Percentiles rank a stretch among this genome's conserved stretches.
Evolutionary conservation across 345 rosid species (phyloP).

Genomic region (Erucastrum elatum): DNA sequence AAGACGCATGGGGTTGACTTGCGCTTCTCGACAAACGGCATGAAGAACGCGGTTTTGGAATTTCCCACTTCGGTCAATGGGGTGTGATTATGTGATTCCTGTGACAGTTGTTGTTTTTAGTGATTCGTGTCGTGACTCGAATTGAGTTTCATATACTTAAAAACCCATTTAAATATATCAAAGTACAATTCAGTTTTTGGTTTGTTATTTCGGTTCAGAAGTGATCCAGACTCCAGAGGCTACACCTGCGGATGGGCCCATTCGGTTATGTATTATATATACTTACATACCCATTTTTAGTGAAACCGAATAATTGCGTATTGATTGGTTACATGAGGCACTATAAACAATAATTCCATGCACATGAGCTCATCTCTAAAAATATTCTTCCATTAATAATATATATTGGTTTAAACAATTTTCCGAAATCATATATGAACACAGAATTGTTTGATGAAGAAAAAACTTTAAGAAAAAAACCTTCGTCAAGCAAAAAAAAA

Average conservation of each 20-base stretch:
- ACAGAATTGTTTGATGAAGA: no score
- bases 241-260: not conserved
- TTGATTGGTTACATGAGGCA: no score
- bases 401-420: no score
- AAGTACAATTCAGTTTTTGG: not conserved
- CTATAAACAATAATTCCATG: not conserved
- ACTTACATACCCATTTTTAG: not conserved
- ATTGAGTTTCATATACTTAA: not conserved
- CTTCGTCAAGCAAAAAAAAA: no score
- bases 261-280: not conserved
- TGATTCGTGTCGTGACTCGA: no score
- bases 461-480: no score
- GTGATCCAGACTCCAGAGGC: not conserved
- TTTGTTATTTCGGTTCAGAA: not conserved
- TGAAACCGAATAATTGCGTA: not conserved
- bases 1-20: constrained; percentile 32
- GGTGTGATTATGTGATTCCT: not conserved
- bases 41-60: constrained; percentile 16
- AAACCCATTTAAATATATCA: not conserved
- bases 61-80: not conserved
- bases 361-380: not conserved
- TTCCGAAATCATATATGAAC: not conserved
- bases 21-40: constrained; percentile 18
- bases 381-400: not conserved
- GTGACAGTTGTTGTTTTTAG: not conserved